Base-by-base conservation (phyloP, 2,329 filamentous ascomycete species). In the Penicillium sp. region DNA sequence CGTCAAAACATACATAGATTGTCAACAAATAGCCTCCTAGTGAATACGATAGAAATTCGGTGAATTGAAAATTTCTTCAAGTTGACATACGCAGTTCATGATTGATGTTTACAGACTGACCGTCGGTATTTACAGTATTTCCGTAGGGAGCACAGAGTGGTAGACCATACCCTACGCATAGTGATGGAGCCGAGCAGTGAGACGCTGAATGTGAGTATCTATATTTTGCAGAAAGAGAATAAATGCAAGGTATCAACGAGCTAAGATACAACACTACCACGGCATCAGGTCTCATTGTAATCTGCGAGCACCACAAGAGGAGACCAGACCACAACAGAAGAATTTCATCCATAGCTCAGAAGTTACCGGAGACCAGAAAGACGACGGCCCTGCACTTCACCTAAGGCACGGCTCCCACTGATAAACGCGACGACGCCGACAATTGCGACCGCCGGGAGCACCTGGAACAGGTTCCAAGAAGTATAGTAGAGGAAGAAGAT, bases 401-500 rank as follows among this genome's bases (percentile, higher is more conserved):
- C 87, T 59, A 99, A 76, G 4, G 93, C 93, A 70, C 90, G 86
- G 66, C 86, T 90, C 49, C 93, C 93, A 67, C 89, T 95, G 55
- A 97, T 71, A 66, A 95, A 89, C 10, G 88, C 82, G 46, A 90
- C 80, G 22, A 80, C 72, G 13, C 84, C 83, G 27, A 93, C 80
- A 36, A 84, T 73, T 29, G 77, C 77, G 46, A 86, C 83, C 22
- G 83, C 84, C 4, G 90, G 91, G 41, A 99, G 77, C 12, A 83
- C 83, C 76, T 95, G 86, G 79, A 97, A 95, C 38, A 99, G 77
- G 65, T 86, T 95, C 91, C 92, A 96, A 65, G 75, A 82, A 45
- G 81, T 86, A 74, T 97, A 97, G 79, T 99, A 99, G 58, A 95
- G 74, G 76, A 93, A 92, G 74, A 99, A 96, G 49, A 95, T 84